Evolutionary conservation across 495 filamentous ascomycete species (phyloP).

Genomic region (Annulohypoxylon bovei): DNA sequence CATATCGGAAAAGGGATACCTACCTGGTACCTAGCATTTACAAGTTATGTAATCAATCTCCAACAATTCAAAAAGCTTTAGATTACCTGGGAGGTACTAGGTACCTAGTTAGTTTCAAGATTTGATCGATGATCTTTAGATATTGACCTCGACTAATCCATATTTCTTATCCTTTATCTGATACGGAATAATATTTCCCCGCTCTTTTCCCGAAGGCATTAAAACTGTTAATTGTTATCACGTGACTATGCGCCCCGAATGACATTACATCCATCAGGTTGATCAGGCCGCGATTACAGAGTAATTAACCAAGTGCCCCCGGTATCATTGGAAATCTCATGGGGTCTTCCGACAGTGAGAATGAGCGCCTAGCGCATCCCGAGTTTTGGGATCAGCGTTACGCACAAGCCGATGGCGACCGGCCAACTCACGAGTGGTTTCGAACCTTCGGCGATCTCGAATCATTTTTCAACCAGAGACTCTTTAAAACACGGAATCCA

Average conservation of each 20-base stretch:
- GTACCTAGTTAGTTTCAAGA: neutral
- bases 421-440: conserved; percentile 63
- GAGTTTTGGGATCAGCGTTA: conserved; percentile 66
- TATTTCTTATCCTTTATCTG: neutral
- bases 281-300: neutral
- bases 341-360: conserved; percentile 25
- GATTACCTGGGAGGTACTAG: neutral
- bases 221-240: neutral
- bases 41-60: neutral
- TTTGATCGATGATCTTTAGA: neutral
- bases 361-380: conserved; percentile 48
- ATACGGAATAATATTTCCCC: neutral
- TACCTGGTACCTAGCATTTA: neutral
- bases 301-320: neutral
- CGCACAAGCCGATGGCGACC: conserved; percentile 39
- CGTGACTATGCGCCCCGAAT: neutral
- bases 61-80: neutral
- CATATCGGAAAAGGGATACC: neutral
- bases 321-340: neutral
- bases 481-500: conserved; percentile 46
- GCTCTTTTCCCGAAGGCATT: neutral
- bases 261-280: neutral
- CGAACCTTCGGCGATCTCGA: conserved; percentile 58
- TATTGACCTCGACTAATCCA: neutral
- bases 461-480: conserved; percentile 57